Evolutionary conservation across 495 filamentous ascomycete genomes (phyloP).

Genomic region (Venustampulla echinocandica): DNA sequence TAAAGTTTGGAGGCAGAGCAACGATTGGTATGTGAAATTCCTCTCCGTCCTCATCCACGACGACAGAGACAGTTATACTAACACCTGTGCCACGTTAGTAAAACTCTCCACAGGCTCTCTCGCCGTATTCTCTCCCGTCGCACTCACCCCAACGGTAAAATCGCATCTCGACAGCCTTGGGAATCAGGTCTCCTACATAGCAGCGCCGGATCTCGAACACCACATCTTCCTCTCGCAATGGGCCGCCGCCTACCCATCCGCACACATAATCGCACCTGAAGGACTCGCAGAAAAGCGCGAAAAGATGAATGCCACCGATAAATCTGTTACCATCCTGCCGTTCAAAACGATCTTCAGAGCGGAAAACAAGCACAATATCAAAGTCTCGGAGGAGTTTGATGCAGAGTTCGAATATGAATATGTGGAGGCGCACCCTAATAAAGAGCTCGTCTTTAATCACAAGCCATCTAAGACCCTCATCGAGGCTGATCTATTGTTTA

Average conservation of each 20-base stretch:
- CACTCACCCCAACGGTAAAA: constrained; percentile 68
- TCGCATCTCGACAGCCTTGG: constrained; percentile 58
- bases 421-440: constrained; percentile 68
- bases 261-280: constrained; percentile 74
- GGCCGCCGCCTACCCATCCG: constrained; percentile 67
- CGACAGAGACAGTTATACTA: no score
- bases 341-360: constrained; percentile 62
- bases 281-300: constrained; percentile 80
- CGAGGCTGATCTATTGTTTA: constrained; percentile 87
- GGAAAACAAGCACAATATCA: constrained; percentile 37
- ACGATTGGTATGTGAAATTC: constrained; percentile 58
- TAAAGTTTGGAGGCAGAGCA: constrained; percentile 80
- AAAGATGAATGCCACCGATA: constrained; percentile 37
- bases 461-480: constrained; percentile 77
- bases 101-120: constrained; percentile 65
- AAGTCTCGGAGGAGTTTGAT: constrained; percentile 71
- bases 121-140: constrained; percentile 86
- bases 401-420: constrained; percentile 80
- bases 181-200: constrained; percentile 68
- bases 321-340: constrained; percentile 50
- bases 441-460: constrained; percentile 81
- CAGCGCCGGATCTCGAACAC: constrained; percentile 83
- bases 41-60: not conserved
- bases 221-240: constrained; percentile 84
- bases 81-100: constrained; percentile 44